phyloP scores from a whole-genome alignment of 2,329 filamentous ascomycete species.

The Colletotrichum chrysophilum region DNA sequence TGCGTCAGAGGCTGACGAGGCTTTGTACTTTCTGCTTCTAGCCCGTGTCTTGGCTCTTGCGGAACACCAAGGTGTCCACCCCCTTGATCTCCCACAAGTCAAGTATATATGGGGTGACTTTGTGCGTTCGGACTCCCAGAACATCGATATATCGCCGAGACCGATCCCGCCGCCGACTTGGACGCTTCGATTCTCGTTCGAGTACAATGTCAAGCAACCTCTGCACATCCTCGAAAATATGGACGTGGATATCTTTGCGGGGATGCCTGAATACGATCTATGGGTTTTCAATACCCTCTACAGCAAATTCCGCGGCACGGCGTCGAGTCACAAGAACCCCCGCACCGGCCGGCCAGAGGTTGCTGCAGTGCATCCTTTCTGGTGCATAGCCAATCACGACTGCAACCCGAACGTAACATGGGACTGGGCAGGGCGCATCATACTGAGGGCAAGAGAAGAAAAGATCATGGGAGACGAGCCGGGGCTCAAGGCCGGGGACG shows the following conservation, averaged over 20 bases:
- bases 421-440: constrained; percentile 87
- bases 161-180: constrained; percentile 64
- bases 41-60: constrained; percentile 69
- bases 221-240: constrained; percentile 84
- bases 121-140: constrained; percentile 55
- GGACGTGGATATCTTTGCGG: constrained; percentile 77
- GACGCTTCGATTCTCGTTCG: constrained; percentile 80
- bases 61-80: constrained; percentile 63
- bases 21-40: constrained; percentile 68
- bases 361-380: constrained; percentile 91
- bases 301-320: constrained; percentile 91
- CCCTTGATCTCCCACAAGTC: constrained; percentile 67
- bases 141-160: constrained; percentile 58
- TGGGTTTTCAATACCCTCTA: constrained; percentile 94
- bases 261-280: constrained; percentile 65
- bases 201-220: constrained; percentile 75
- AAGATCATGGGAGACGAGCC: constrained; percentile 55
- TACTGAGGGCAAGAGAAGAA: constrained; percentile 67
- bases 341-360: constrained; percentile 86
- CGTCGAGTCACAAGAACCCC: constrained; percentile 80
- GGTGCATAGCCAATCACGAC: constrained; percentile 96
- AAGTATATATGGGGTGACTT: constrained; percentile 77
- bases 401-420: constrained; percentile 94
- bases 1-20: constrained; percentile 62
- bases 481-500: constrained; percentile 78